These are phyloP conservation scores for Vaccinium corymbosum DNA, from an alignment of 148 eudicot species.

Conservation along the genomic window DNA sequence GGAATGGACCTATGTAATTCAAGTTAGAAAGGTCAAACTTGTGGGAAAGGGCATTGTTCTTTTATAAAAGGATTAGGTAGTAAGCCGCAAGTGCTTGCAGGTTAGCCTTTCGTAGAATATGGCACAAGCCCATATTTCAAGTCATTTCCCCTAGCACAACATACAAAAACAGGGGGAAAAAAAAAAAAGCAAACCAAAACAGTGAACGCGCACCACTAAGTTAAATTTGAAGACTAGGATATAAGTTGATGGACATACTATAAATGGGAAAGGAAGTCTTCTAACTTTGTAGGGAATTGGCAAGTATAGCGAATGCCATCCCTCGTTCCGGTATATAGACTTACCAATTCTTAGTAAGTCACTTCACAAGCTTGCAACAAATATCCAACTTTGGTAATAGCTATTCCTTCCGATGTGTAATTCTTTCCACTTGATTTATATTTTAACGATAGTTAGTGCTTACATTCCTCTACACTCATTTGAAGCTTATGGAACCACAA, in stretches of 20 bases:
- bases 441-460: background rate
- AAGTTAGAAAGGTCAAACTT: conserved; percentile 3
- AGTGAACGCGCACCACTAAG: background rate
- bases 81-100: background rate
- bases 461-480: background rate
- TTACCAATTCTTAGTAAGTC: background rate
- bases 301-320: background rate
- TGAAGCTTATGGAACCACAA: background rate
- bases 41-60: background rate
- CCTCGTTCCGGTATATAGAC: background rate
- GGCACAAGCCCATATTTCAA: background rate
- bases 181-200: conserved; percentile 3
- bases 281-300: background rate
- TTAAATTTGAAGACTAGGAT: background rate
- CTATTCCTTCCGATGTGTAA: background rate
- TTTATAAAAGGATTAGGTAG: background rate
- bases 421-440: background rate
- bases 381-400: background rate
- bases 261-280: background rate
- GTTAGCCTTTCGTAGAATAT: background rate
- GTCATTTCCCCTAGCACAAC: conserved; percentile 1
- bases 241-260: background rate
- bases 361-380: background rate
- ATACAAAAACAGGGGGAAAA: background rate
- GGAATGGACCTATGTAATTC: conserved; percentile 4